Evolutionary conservation across 2,329 filamentous ascomycete genomes (phyloP).

Genomic region (Aspergillus pseudoterreus): DNA sequence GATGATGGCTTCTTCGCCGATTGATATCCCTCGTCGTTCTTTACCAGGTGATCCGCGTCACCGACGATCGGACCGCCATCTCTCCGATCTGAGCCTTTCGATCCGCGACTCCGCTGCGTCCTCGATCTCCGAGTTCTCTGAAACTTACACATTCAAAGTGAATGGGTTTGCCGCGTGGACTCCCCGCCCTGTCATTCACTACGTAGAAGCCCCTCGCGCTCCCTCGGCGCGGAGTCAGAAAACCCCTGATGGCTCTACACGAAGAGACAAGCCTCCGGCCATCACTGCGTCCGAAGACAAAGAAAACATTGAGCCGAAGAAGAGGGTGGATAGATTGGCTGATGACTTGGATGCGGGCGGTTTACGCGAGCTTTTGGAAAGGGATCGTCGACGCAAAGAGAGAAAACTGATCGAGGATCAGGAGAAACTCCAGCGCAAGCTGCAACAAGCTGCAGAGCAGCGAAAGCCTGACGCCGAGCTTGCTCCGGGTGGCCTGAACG

Average conservation of each 20-base stretch:
- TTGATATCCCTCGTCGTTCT: slow-evolving; percentile 59
- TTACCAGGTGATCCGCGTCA: slow-evolving; percentile 46
- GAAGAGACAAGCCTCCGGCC: slow-evolving; percentile 51
- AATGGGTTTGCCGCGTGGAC: slow-evolving; percentile 76
- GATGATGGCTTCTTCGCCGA: slow-evolving; percentile 68
- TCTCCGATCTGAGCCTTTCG: slow-evolving; percentile 72
- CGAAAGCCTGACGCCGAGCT: slow-evolving; percentile 55
- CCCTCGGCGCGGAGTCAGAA: slow-evolving; percentile 44
- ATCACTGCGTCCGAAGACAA: slow-evolving; percentile 59
- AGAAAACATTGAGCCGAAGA: slow-evolving; percentile 59
- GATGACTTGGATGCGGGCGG: slow-evolving; percentile 82
- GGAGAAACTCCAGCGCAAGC: slow-evolving; percentile 53
- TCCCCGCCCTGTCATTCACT: slow-evolving; percentile 78
- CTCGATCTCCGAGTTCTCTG: slow-evolving; percentile 69
- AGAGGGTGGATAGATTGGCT: slow-evolving; percentile 65
- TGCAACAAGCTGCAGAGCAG: slow-evolving; percentile 49
- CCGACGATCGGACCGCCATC: slow-evolving; percentile 57
- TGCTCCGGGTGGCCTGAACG: slow-evolving; percentile 1
- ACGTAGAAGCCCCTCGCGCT: slow-evolving; percentile 62
- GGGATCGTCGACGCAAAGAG: slow-evolving; percentile 76
- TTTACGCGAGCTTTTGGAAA: slow-evolving; percentile 82
- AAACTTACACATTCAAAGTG: slow-evolving; percentile 73
- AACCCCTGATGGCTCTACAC: slow-evolving; percentile 47
- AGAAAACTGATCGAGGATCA: slow-evolving; percentile 69
- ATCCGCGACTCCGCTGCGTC: slow-evolving; percentile 71